Evolutionary conservation across 78 protist species (phyloP), one percentile per base, ranked within the genome.

Genomic region (Dictyostelium brefeldianum): DNA sequence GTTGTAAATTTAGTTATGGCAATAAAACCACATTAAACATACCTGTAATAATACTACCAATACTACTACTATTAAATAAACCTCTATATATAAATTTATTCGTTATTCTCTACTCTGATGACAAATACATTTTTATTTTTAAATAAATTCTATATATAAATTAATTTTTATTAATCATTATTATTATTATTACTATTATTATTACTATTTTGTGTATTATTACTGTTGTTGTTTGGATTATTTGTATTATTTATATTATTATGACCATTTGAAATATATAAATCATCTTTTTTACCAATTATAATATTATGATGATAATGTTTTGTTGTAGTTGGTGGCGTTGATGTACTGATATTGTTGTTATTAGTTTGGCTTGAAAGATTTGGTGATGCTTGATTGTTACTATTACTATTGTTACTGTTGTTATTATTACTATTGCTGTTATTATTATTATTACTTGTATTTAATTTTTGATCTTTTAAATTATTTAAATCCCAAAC

Each of bases 231-330:
- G 25, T 59, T 59, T 10, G n/a, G n/a, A 59, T 59, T 59, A 22
- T 57, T 57, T 18, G 14, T 54, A 54, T 54, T 54, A 54, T 56
- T 56, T 20, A 20, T 56, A 56, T 56, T 56, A 56, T 56, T 56
- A 56, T 56, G 18, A 56, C n/a, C n/a, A 56, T 56, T 56, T 22
- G 69, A 59, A 27, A 71, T 71, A 71, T 71, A 71, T 15, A 71
- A 47, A n/a, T 71, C 78, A 71, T 71, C 78, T n/a, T 71, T 71
- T n/a, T 71, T 71, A 36, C 78, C 78, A 71, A 71, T 71, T 43
- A 71, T 71, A 41, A 71, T 71, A 43, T 71, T 31, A 71, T 71
- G 78, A 20, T 71, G 46, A 22, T 65, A 29, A 29, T 22, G 73
- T 29, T 59, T 59, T 22, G 25, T 29, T 59, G 31, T 25, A 59